Percentiles rank a stretch among this genome's conserved stretches.
phyloP scores from a whole-genome alignment of 2,329 filamentous ascomycete species.

The Fusarium nurragi region DNA sequence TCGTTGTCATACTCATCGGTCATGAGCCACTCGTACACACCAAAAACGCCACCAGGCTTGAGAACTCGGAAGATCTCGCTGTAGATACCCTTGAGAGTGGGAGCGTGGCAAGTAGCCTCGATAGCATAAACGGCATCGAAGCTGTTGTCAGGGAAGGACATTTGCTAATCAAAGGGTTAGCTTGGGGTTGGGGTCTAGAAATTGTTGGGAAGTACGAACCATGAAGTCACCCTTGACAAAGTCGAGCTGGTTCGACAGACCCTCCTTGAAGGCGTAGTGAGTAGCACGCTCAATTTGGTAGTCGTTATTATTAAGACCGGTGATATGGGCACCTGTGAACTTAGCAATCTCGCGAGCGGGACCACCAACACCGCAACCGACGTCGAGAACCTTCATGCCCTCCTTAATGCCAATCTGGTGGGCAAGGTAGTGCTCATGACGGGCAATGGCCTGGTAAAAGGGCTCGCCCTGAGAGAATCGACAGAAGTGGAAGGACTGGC shows the following conservation, averaged over 20 bases:
- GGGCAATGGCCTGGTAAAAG: constrained; percentile 90
- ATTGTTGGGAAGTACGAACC: constrained; percentile 55
- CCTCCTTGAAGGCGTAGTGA: constrained; percentile 82
- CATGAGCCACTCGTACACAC: constrained; percentile 99
- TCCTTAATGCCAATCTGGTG: constrained; percentile 86
- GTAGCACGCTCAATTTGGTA: constrained; percentile 98
- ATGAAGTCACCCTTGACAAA: constrained; percentile 98
- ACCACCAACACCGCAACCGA: constrained; percentile 96
- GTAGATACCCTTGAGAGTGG: constrained; percentile 90
- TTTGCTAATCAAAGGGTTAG: constrained; percentile 68
- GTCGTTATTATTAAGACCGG: constrained; percentile 98
- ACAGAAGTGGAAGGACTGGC: constrained; percentile 96
- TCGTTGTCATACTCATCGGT: constrained; percentile 93
- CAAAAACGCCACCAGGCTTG: constrained; percentile 95
- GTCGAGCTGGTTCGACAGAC: constrained; percentile 78
- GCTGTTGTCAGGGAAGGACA: constrained; percentile 89
- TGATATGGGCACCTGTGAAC: constrained; percentile 89
- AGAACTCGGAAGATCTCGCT: constrained; percentile 93
- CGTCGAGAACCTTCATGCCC: constrained; percentile 90
- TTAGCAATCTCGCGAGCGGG: constrained; percentile 96
- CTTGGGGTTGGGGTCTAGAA: not conserved
- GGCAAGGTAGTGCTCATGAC: constrained; percentile 98
- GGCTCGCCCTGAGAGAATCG: constrained; percentile 87
- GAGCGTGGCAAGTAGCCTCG: constrained; percentile 95
- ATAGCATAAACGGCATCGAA: constrained; percentile 98